Conservation (phyloP, 2,329 filamentous ascomycete species). For the Fusarium coicis region DNA sequence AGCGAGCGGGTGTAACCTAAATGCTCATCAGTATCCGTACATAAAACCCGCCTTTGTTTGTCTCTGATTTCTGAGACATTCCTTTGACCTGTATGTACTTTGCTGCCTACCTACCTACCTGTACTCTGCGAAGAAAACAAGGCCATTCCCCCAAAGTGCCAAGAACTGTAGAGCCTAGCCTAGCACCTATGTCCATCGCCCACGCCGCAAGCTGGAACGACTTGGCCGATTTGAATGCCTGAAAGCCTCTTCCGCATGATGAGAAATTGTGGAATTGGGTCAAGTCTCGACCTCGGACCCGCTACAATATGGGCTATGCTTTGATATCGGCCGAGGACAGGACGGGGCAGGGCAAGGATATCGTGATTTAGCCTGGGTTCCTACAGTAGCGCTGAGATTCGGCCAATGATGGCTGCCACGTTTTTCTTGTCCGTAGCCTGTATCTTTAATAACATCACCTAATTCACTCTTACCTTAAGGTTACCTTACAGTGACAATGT, state of each 20-base stretch:
- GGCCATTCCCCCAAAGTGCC: neutral
- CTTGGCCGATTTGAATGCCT: slow-evolving; percentile 48
- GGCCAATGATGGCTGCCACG: slow-evolving; percentile 12
- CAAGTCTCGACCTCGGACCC: slow-evolving; percentile 18
- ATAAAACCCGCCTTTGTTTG: neutral
- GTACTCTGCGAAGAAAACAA: neutral
- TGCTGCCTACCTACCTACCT: neutral
- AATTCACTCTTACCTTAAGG: neutral
- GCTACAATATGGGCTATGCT: neutral
- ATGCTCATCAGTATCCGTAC: neutral
- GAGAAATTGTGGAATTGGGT: neutral
- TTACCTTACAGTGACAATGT: neutral
- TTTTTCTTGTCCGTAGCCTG: neutral
- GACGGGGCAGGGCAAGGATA: neutral
- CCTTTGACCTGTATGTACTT: neutral
- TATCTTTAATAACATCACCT: neutral
- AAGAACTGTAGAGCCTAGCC: slow-evolving; percentile 1
- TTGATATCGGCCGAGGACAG: slow-evolving; percentile 8
- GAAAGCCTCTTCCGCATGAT: slow-evolving; percentile 60
- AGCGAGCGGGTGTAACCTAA: neutral
- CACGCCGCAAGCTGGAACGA: slow-evolving; percentile 65
- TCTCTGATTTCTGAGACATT: neutral
- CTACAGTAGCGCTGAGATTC: slow-evolving; percentile 16
- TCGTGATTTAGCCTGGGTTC: slow-evolving; percentile 12
- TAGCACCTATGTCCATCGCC: neutral